Base-by-base conservation (phyloP, 441 rosid species). In the Pelargonium cotyledonis region DNA sequence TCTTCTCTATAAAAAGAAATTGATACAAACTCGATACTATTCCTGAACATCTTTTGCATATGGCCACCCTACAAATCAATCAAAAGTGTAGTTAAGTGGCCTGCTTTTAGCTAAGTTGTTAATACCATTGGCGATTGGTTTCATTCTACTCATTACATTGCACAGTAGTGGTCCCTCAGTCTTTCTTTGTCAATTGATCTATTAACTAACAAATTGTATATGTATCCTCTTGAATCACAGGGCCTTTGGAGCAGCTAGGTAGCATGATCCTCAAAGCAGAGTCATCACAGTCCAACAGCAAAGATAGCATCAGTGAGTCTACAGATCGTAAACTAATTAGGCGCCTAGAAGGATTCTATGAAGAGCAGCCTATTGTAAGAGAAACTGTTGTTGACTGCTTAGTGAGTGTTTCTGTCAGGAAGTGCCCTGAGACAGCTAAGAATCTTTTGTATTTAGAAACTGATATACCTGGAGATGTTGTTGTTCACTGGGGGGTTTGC, bases 401-500 rank as follows among this genome's bases (percentile, higher is more conserved):
- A 19, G 84, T 85, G 78, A 80, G 74, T 72, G 86, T 91, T 75
- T 79, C 86, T 58, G 88, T 86, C 65, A 82, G 72, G 75, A 89
- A 83, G 77, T 84, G 96, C 73, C 78, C 85, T 15, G 79, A 85
- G 80, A 85, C 87, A 64, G 84, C 81, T 55, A 89, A 82, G 75
- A 86, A 81, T 79, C 76, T 87, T 71, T 75, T 91, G 41, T 73
- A 76, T 66, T 70, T 94, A 68, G 97, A 89, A 72, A 88, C 94
- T 69, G 97, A 91, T 87, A 73, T 91, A 51, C 87, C 87, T 19
- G 97, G 87, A 85, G 86, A 89, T 82, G 94, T 87, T 70, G 73
- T 84, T 80, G 85, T 87, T 75, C 99, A 94, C 85, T 94, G 99
- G 99, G 99, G 99, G 70, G 94, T 89, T 79, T 91, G 95, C 86